Conservation (phyloP, 2,329 filamentous ascomycete species). For the Sporothrix sp. region DNA sequence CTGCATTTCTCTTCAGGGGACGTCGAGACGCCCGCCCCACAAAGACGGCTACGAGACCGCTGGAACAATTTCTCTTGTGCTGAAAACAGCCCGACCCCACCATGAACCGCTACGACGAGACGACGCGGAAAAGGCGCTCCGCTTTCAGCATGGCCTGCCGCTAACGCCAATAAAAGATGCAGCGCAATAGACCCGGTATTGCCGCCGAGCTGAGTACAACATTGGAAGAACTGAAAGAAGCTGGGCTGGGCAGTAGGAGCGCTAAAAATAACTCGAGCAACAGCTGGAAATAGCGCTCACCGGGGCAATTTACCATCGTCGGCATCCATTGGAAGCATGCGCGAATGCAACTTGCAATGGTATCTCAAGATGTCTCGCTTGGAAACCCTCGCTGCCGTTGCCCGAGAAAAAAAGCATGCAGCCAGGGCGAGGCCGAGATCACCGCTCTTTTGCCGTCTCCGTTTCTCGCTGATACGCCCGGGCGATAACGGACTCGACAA, state of each 20-base stretch:
- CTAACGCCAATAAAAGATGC: neutral
- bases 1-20: neutral
- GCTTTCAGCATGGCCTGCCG: constrained; percentile 4
- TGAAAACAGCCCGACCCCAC: neutral
- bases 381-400: neutral
- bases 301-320: neutral
- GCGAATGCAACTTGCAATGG: neutral
- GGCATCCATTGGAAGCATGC: neutral
- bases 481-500: too few species aligned
- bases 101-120: neutral
- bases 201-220: too few species aligned
- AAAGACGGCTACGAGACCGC: neutral
- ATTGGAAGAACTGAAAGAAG: too few species aligned
- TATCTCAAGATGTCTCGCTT: too few species aligned
- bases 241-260: too few species aligned
- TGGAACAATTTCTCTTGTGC: constrained; percentile 3
- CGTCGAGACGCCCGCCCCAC: constrained; percentile 1
- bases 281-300: constrained; percentile 1
- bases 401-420: neutral
- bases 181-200: neutral
- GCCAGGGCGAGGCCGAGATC: neutral
- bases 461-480: neutral
- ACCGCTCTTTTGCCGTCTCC: neutral
- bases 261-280: constrained; percentile 8
- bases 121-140: neutral